Base-by-base conservation (phyloP, 345 rosid species). In the Populus simonii region DNA sequence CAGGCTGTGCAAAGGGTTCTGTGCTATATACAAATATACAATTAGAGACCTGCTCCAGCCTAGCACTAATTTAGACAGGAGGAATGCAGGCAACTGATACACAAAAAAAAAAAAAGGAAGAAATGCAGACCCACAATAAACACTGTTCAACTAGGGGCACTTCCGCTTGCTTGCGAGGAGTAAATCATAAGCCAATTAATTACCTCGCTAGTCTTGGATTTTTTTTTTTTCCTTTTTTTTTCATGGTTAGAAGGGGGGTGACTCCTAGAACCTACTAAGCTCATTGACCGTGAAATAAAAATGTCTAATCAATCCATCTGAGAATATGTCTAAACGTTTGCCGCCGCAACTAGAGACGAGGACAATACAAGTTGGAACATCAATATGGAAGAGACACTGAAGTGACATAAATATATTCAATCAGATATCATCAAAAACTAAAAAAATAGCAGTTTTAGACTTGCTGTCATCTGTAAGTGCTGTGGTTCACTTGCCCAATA, bases 1-100 rank as follows among this genome's bases (percentile, higher is more conserved):
- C 72, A 79, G 80, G 72, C 84, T 45, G 83, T 55, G 72, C 62
- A 72, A 76, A 79, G n/a, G 78, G 68, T 71, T 80, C 83, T 74
- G 84, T 81, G 70, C 39, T 43, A 66, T 43, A 66, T 36, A 53
- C 18, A 71, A 75, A 69, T 59, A 45, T 41, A 71, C 9, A 74
- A 31, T 70, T 69, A 74, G 38, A 70, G 10, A 9, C 13, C 65
- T 68, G n/a, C 41, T 7, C 22, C 33, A n/a, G 18, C 8, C 39
- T n/a, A 31, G 33, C 68, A 61, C 36, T 23, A 13, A 57, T 20
- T 73, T 39, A 63, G 38, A 20, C 5, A 1, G 18, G 20, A 38
- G 13, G 59, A 57, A 35, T n/a, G 31, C 67, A 6, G 18, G 9
- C 5, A 35, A 29, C 51, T 9, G 31, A 27, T 3, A 25, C 27